These are phyloP conservation scores for Talaromyces sp. DNA, from an alignment of 2,329 filamentous ascomycete genomes.

Conservation along the genomic window DNA sequence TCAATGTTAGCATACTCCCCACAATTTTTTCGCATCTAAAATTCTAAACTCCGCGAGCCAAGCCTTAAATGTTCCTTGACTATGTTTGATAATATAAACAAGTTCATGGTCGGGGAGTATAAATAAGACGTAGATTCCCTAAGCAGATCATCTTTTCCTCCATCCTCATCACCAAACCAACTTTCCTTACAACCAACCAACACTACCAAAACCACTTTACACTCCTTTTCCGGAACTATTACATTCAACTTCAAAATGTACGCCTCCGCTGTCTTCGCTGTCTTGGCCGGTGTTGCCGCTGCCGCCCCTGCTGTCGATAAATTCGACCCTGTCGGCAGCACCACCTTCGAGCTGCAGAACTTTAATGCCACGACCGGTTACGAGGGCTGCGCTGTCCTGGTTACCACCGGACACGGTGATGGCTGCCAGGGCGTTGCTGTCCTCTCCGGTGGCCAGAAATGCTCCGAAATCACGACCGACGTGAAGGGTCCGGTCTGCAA, in stretches of 20 bases:
- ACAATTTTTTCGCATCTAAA: neutral
- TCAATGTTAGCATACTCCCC: neutral
- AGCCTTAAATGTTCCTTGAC: neutral
- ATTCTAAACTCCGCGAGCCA: neutral
- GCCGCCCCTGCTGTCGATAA: neutral
- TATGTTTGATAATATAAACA: neutral
- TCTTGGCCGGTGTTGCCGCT: neutral
- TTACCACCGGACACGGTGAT: neutral
- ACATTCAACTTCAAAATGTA: neutral
- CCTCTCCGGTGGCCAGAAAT: neutral
- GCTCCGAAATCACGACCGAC: neutral
- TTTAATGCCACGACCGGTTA: neutral
- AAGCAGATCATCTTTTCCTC: neutral
- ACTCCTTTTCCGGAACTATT: neutral
- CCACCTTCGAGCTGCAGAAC: neutral
- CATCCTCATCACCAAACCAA: neutral
- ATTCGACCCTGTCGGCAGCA: neutral
- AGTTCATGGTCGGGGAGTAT: neutral
- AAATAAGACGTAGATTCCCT: neutral
- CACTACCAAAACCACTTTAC: neutral
- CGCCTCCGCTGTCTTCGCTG: neutral
- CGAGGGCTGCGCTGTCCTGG: neutral
- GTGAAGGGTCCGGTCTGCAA: neutral
- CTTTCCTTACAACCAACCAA: neutral
- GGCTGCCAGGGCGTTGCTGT: neutral